Conservation (phyloP, 306 rosid species). For the Argentina anserina region DNA sequence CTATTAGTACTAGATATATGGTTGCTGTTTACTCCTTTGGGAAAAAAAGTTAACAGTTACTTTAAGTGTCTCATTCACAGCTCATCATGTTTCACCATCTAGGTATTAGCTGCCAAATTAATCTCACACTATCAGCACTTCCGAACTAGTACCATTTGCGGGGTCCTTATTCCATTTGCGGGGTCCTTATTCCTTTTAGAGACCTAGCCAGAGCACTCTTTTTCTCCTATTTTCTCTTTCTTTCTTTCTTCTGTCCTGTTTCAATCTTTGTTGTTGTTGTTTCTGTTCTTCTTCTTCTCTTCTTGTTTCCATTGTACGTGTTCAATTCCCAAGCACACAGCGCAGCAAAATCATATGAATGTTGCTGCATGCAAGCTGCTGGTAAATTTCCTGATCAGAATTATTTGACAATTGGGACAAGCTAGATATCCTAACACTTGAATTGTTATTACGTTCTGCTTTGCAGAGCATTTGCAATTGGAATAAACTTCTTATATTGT, state of each 20-base stretch:
- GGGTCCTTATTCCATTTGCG: neutral
- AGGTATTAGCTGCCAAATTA: conserved; percentile 25
- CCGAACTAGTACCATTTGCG: neutral
- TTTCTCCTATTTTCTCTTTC: neutral
- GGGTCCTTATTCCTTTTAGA: neutral
- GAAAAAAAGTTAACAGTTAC: conserved; percentile 12
- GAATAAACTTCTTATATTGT: no score
- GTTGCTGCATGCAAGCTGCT: neutral
- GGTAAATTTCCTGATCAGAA: neutral
- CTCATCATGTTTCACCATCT: conserved; percentile 25
- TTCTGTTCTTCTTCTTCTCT: neutral
- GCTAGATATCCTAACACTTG: neutral
- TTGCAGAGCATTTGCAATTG: neutral
- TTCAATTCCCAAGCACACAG: neutral
- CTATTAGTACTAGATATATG: neutral
- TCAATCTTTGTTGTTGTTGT: neutral
- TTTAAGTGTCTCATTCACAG: conserved; percentile 23
- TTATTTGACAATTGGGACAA: neutral
- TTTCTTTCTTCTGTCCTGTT: neutral
- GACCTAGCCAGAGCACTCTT: neutral
- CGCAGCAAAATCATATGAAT: neutral
- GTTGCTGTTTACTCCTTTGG: neutral
- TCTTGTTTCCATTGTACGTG: no score
- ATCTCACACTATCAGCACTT: neutral
- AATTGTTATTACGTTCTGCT: neutral